A percentile compares a stretch with the other conserved stretches of the same genome.
phyloP scores from a whole-genome alignment of 768 basidiomycete species.

The Mycena rosella region DNA sequence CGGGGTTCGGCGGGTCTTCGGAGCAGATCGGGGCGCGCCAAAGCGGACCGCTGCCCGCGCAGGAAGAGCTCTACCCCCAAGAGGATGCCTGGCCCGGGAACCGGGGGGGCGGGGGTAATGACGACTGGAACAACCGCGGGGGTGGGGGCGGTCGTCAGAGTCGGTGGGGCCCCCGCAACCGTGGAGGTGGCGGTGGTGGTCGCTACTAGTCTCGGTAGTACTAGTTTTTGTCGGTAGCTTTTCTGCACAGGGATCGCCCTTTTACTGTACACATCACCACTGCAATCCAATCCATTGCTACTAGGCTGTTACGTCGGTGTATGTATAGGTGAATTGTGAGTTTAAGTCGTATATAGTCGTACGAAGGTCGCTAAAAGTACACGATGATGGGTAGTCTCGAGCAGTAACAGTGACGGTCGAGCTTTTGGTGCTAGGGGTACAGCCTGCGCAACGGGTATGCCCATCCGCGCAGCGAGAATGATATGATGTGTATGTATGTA shows the following conservation, averaged over 20 bases:
- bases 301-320: slow-evolving; percentile 24
- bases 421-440: slow-evolving; percentile 10
- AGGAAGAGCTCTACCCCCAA: slow-evolving; percentile 47
- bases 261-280: too few species aligned
- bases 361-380: slow-evolving; percentile 24
- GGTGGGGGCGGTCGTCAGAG: slow-evolving; percentile 49
- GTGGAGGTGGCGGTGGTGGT: slow-evolving; percentile 48
- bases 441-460: slow-evolving; percentile 1
- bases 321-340: slow-evolving; percentile 9
- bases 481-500: too few species aligned
- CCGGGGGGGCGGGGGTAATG: slow-evolving; percentile 45
- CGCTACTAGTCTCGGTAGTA: slow-evolving; percentile 22
- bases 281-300: slow-evolving; percentile 16
- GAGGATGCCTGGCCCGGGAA: slow-evolving; percentile 60
- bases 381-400: too few species aligned
- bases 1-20: slow-evolving; percentile 66
- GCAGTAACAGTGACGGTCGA: not conserved
- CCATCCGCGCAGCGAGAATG: not conserved
- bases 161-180: slow-evolving; percentile 41
- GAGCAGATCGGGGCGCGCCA: slow-evolving; percentile 41
- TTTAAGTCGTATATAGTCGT: slow-evolving; percentile 27
- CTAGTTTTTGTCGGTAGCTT: too few species aligned
- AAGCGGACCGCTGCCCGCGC: slow-evolving; percentile 47
- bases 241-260: too few species aligned
- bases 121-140: slow-evolving; percentile 46